Evolutionary conservation across 192 early-diverging fungal genomes (phyloP).

Genomic region (Haplosporangium gracile): DNA sequence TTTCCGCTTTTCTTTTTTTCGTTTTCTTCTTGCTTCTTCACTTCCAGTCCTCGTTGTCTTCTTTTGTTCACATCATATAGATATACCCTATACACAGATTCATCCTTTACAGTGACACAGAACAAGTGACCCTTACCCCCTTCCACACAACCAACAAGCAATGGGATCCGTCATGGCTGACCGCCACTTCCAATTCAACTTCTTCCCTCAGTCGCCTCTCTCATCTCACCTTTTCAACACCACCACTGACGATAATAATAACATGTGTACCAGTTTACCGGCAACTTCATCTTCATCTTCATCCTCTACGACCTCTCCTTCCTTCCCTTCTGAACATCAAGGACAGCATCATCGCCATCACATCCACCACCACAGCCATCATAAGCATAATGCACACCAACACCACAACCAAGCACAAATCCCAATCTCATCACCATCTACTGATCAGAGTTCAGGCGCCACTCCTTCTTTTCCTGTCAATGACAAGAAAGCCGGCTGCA

Average conservation of each 20-base stretch:
- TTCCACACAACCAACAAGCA: not conserved
- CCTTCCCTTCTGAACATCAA: too few species aligned
- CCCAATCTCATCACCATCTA: not conserved
- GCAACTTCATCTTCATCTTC: too few species aligned
- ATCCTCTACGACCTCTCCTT: too few species aligned
- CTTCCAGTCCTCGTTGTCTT: too few species aligned
- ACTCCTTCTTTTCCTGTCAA: not conserved
- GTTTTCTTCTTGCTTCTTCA: too few species aligned
- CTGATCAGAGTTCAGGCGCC: not conserved
- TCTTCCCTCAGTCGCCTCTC: not conserved
- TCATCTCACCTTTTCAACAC: not conserved
- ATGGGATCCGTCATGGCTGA: constrained; percentile 1
- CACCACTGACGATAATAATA: not conserved
- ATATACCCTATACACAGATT: too few species aligned
- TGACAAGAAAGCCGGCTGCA: not conserved
- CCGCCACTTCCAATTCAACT: not conserved
- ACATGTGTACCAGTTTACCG: not conserved
- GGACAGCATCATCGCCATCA: not conserved
- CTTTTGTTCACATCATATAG: too few species aligned
- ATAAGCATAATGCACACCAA: not conserved
- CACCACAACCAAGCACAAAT: not conserved
- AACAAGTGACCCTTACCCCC: too few species aligned
- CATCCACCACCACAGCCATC: not conserved
- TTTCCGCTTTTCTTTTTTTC: too few species aligned
- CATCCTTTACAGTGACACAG: too few species aligned